These are phyloP conservation scores for Trametes cubensis DNA, from an alignment of 768 basidiomycete species.

Conservation along the genomic window DNA sequence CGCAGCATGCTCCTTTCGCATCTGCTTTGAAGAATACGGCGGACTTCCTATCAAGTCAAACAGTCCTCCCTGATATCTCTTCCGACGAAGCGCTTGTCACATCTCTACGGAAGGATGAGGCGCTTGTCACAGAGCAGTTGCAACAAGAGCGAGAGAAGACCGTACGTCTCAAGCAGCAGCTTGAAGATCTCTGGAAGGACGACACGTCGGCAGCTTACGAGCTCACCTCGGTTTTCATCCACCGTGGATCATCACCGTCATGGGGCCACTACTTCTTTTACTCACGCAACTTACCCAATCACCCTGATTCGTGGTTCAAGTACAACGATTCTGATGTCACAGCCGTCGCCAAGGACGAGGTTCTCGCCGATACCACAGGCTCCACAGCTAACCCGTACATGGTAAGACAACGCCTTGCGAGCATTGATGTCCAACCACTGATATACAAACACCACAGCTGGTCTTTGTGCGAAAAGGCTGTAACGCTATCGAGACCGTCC, in stretches of 20 bases:
- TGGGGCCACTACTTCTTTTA: slow-evolving; percentile 98
- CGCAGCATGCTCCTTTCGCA: slow-evolving; percentile 62
- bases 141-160: slow-evolving; percentile 54
- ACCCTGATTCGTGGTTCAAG: slow-evolving; percentile 90
- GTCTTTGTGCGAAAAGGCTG: slow-evolving; percentile 82
- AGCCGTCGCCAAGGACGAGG: slow-evolving; percentile 76
- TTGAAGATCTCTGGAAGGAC: slow-evolving; percentile 78
- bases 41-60: slow-evolving; percentile 59
- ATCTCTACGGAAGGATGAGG: slow-evolving; percentile 57
- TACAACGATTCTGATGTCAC: slow-evolving; percentile 92
- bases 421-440: background rate
- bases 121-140: slow-evolving; percentile 56
- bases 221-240: slow-evolving; percentile 92
- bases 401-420: slow-evolving; percentile 44
- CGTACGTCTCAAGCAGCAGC: slow-evolving; percentile 58
- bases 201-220: slow-evolving; percentile 76
- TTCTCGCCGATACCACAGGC: slow-evolving; percentile 88
- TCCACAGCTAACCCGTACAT: slow-evolving; percentile 89
- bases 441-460: slow-evolving; percentile 48
- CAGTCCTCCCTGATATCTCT: slow-evolving; percentile 41
- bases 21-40: slow-evolving; percentile 57
- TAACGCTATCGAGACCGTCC: slow-evolving; percentile 80
- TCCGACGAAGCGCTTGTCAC: slow-evolving; percentile 61
- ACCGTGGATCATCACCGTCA: slow-evolving; percentile 84
- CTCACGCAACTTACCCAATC: slow-evolving; percentile 79